phyloP scores from a whole-genome alignment of 2,329 filamentous ascomycete genomes.

The Talaromyces sp. region DNA sequence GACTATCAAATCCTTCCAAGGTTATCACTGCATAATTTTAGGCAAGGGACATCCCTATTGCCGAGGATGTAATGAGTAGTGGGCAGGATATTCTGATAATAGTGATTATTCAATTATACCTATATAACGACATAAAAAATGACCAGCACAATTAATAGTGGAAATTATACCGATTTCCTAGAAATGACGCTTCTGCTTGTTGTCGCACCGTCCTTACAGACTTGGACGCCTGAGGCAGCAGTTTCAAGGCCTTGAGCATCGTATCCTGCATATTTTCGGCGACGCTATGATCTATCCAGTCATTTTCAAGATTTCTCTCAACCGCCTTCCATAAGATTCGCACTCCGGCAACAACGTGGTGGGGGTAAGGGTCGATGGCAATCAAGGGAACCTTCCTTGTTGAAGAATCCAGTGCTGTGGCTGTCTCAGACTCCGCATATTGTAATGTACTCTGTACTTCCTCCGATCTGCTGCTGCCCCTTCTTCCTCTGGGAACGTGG shows the following conservation, averaged over 20 bases:
- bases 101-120: no score
- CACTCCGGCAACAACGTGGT: conserved; percentile 27
- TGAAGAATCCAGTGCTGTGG: neutral
- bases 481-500: conserved; percentile 17
- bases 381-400: conserved; percentile 21
- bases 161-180: neutral
- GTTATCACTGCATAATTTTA: no score
- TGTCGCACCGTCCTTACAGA: conserved; percentile 23
- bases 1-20: no score
- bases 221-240: conserved; percentile 28
- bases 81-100: no score
- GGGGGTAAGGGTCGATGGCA: conserved; percentile 29
- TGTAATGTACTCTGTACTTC: neutral
- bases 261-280: conserved; percentile 22
- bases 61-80: no score
- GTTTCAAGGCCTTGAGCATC: conserved; percentile 22
- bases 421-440: conserved; percentile 1
- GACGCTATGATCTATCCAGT: conserved; percentile 22
- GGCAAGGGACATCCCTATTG: no score
- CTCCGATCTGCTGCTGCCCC: neutral
- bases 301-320: conserved; percentile 21
- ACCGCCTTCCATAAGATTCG: conserved; percentile 26
- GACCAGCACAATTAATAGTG: neutral
- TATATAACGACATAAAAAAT: no score
- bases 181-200: conserved; percentile 14